phyloP scores from a whole-genome alignment of 164 flowering plant genomes.

The Liriodendron chinense region DNA sequence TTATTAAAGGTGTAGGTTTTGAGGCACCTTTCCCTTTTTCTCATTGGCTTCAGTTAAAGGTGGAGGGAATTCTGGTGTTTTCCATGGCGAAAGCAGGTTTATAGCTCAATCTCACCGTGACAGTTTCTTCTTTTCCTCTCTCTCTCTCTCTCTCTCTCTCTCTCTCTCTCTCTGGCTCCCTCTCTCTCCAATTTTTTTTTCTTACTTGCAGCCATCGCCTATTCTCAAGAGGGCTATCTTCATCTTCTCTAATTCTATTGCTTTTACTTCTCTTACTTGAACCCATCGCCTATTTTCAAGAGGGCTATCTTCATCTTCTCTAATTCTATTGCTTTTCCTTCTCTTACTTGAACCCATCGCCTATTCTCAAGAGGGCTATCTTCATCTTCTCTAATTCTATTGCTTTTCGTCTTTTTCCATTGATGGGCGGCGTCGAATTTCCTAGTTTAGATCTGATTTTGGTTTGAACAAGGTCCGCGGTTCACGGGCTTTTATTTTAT shows the following conservation, averaged over 20 bases:
- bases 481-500: background rate
- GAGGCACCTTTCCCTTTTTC: constrained; percentile 52
- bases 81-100: constrained; percentile 56
- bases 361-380: background rate
- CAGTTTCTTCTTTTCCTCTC: constrained; percentile 39
- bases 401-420: constrained; percentile 12
- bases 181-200: background rate
- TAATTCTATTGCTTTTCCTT: too few species aligned
- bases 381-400: background rate
- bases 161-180: constrained; percentile 1
- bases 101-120: constrained; percentile 37
- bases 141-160: constrained; percentile 10
- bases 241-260: too few species aligned
- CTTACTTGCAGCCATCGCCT: too few species aligned
- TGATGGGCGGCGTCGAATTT: constrained; percentile 9
- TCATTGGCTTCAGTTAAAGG: constrained; percentile 75
- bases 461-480: background rate
- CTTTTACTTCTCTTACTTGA: background rate
- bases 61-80: constrained; percentile 50
- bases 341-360: background rate
- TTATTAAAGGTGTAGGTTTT: constrained; percentile 30
- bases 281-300: too few species aligned
- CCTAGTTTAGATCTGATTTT: constrained; percentile 7
- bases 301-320: too few species aligned
- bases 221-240: too few species aligned